Evolutionary conservation across 208 protist species (phyloP), one percentile per base, ranked within the genome.

Genomic region (Acanthamoeba rhysodes): DNA sequence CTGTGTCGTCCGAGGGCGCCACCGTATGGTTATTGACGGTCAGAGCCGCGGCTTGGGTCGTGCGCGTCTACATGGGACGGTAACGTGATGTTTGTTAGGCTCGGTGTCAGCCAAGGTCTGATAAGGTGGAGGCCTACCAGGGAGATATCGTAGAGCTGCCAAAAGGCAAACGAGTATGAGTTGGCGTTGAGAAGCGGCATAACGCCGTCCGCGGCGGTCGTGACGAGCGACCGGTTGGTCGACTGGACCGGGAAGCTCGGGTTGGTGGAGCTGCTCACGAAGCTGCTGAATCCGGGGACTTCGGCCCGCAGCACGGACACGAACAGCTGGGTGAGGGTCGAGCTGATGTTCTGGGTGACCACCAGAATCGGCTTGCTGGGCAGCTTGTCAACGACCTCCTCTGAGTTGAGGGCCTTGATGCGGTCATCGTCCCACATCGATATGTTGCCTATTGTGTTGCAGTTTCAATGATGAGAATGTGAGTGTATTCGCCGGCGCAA

Each of bases 401-500:
- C 45, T 2, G 78, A 34, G 50, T 87, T 87, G 48, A 87, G 78
- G 14, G 55, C 48, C 78, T 87, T 53, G 78, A 87, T 87, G 6
- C 78, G 78, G 4, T 62, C 16, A 29, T 87, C 78, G 48, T 87
- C n/a, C 78, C 78, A 87, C 78, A 10, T 27, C 7, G 78, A 53
- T 5, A 87, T 87, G 78, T 53, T 34, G 50, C 78, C 76, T 27
- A 50, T 50, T 50, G 48, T 24, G 55, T 62, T 24, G n/a, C n/a
- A n/a, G n/a, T n/a, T n/a, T n/a, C n/a, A n/a, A n/a, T n/a, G 1
- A 12, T 62, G 4, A 62, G 55, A 41, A 41, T 41, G 37, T 41
- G 37, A 41, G 37, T 41, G 37, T 41, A 5, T 41, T 41, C 4
- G 37, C 37, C 37, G 1, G 37, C 37, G 37, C 5, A 45, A 5